Conservation (phyloP, 164 flowering plant species). For the Berberis vulgaris region DNA sequence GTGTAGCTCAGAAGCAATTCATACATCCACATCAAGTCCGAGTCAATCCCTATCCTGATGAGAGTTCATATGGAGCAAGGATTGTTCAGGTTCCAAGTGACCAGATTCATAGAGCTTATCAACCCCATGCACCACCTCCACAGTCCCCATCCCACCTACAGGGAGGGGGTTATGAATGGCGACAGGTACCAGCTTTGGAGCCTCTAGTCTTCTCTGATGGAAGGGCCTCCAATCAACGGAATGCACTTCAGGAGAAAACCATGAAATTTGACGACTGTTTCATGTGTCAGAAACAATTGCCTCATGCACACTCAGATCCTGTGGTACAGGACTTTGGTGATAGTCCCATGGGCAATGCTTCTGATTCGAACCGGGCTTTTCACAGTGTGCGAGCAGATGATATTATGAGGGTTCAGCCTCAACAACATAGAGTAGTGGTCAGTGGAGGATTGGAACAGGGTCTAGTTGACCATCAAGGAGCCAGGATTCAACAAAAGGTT, state of each 20-base stretch:
- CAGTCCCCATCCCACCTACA: background rate
- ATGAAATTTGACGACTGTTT: conserved; percentile 43
- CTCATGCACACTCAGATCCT: conserved; percentile 91
- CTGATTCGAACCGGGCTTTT: conserved; percentile 32
- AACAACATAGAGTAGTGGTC: conserved; percentile 19
- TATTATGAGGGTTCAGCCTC: conserved; percentile 19
- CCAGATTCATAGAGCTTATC: conserved; percentile 33
- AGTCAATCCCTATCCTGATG: conserved; percentile 28
- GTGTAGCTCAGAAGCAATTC: conserved; percentile 26
- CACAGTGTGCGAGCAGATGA: conserved; percentile 45
- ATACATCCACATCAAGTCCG: conserved; percentile 37
- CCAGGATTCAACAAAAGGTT: conserved; percentile 18
- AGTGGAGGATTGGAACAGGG: conserved; percentile 32
- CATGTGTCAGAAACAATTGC: conserved; percentile 78
- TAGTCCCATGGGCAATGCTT: conserved; percentile 11
- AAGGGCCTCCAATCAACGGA: conserved; percentile 36
- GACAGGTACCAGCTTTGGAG: conserved; percentile 29
- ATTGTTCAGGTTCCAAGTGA: conserved; percentile 43
- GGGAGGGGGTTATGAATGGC: conserved; percentile 38
- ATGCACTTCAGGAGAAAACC: conserved; percentile 21
- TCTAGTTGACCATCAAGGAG: conserved; percentile 21
- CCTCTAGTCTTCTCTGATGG: conserved; percentile 24
- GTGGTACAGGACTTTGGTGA: conserved; percentile 41
- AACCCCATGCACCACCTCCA: conserved; percentile 19
- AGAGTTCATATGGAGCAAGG: conserved; percentile 26